These are phyloP conservation scores for Alternaria viburni DNA, from an alignment of 2,329 filamentous ascomycete species.

Conservation along the genomic window DNA sequence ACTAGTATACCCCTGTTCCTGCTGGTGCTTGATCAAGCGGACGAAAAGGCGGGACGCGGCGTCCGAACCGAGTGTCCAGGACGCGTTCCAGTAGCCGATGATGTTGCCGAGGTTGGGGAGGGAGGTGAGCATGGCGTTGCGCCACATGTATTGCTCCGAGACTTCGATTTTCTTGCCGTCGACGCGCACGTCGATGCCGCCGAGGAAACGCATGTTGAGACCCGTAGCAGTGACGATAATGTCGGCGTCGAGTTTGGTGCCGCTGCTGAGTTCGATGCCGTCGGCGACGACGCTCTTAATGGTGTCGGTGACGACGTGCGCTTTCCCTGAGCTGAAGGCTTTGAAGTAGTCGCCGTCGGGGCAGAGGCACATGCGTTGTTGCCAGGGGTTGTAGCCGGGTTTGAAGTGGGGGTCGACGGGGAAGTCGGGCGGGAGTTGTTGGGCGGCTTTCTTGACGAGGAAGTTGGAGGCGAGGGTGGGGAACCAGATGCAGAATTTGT, in stretches of 20 bases:
- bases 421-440: conserved; percentile 58
- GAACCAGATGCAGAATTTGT: conserved; percentile 60
- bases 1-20: conserved; percentile 49
- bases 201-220: conserved; percentile 62
- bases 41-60: conserved; percentile 57
- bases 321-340: conserved; percentile 57
- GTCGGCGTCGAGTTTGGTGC: conserved; percentile 61
- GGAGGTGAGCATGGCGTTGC: conserved; percentile 65
- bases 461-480: conserved; percentile 58
- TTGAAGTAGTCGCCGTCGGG: conserved; percentile 66
- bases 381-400: conserved; percentile 60
- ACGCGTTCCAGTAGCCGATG: conserved; percentile 65
- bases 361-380: conserved; percentile 78
- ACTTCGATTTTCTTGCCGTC: conserved; percentile 58
- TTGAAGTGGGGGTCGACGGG: conserved; percentile 55
- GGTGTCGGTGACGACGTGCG: conserved; percentile 61
- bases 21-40: conserved; percentile 60
- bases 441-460: conserved; percentile 55
- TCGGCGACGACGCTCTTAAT: conserved; percentile 59
- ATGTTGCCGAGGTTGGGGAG: conserved; percentile 66
- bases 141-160: conserved; percentile 64
- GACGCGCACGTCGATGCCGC: conserved; percentile 58
- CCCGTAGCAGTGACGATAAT: conserved; percentile 71
- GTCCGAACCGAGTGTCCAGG: conserved; percentile 69
- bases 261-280: conserved; percentile 57